Conservation (phyloP, 208 protist species). For the Endotrypanum monterogeii region DNA sequence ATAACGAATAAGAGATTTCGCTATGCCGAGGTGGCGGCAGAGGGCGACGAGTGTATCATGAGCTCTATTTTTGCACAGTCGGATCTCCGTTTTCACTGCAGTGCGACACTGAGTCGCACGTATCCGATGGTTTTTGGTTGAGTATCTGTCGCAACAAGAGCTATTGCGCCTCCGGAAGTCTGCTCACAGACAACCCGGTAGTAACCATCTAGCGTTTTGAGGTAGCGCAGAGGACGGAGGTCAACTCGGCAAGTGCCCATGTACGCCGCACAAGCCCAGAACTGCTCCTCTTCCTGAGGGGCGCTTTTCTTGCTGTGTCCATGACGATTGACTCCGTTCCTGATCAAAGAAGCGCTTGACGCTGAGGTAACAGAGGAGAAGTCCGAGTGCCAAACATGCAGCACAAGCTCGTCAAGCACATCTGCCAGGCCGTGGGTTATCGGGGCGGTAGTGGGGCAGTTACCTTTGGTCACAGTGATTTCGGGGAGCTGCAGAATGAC, state of each 20-base stretch:
- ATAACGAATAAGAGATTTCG: too few species aligned
- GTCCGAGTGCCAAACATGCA: constrained; percentile 32
- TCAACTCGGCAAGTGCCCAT: constrained; percentile 77
- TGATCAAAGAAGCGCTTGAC: not conserved
- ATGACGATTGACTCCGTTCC: not conserved
- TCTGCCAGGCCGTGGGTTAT: constrained; percentile 11
- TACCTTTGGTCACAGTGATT: constrained; percentile 9
- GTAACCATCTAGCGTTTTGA: constrained; percentile 69
- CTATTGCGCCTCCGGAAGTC: constrained; percentile 2
- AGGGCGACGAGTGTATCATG: too few species aligned
- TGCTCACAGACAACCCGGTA: constrained; percentile 56
- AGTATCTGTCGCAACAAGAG: constrained; percentile 3
- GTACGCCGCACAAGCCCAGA: constrained; percentile 64
- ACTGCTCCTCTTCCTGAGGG: constrained; percentile 43
- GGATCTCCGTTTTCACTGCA: constrained; percentile 13
- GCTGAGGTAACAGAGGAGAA: not conserved
- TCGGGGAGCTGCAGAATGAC: constrained; percentile 64
- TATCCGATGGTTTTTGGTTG: constrained; percentile 61
- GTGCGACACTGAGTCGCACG: constrained; percentile 59
- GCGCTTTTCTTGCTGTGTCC: not conserved
- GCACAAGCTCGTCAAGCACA: constrained; percentile 29
- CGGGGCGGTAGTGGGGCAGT: not conserved
- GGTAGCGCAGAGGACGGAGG: constrained; percentile 74
- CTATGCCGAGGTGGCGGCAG: too few species aligned
- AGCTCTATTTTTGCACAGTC: too few species aligned